Percentiles rank a stretch among this genome's conserved stretches.
These are phyloP conservation scores for Schwanniomyces etchellsii DNA, from an alignment of 1,139 yeast species.

Conservation along the genomic window DNA sequence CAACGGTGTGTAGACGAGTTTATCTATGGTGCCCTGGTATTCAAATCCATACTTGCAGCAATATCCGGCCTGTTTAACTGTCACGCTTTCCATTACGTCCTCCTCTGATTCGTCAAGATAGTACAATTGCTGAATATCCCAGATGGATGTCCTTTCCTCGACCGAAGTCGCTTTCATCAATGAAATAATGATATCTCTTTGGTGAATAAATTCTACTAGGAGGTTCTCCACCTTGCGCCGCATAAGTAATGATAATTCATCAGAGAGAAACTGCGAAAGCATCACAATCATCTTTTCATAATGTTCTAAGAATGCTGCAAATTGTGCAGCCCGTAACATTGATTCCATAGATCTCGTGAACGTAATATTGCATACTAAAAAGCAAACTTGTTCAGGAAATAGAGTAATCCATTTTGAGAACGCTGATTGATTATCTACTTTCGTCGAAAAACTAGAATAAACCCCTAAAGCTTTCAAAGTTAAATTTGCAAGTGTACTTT, in stretches of 20 bases:
- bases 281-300: slow-evolving; percentile 8
- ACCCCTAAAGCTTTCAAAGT: slow-evolving; percentile 5
- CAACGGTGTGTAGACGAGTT: slow-evolving; percentile 74
- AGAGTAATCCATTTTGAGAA: slow-evolving; percentile 5
- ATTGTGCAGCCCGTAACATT: slow-evolving; percentile 9
- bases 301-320: slow-evolving; percentile 4
- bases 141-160: slow-evolving; percentile 16
- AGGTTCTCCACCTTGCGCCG: slow-evolving; percentile 52
- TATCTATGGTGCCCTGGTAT: slow-evolving; percentile 71
- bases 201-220: slow-evolving; percentile 65
- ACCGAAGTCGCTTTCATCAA: slow-evolving; percentile 14
- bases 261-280: slow-evolving; percentile 12
- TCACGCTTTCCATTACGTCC: slow-evolving; percentile 30
- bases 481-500: slow-evolving; percentile 37
- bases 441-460: neutral
- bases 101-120: slow-evolving; percentile 21
- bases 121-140: slow-evolving; percentile 56
- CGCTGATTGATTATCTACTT: slow-evolving; percentile 1
- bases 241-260: slow-evolving; percentile 21
- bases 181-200: slow-evolving; percentile 34
- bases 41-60: slow-evolving; percentile 69
- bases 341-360: slow-evolving; percentile 48
- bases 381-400: slow-evolving; percentile 54
- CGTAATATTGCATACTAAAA: slow-evolving; percentile 52
- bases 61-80: slow-evolving; percentile 50